A percentile compares a stretch with the other conserved stretches of the same genome.
These are phyloP conservation scores for Lepraria neglecta DNA, from an alignment of 495 filamentous ascomycete species.

Conservation along the genomic window DNA sequence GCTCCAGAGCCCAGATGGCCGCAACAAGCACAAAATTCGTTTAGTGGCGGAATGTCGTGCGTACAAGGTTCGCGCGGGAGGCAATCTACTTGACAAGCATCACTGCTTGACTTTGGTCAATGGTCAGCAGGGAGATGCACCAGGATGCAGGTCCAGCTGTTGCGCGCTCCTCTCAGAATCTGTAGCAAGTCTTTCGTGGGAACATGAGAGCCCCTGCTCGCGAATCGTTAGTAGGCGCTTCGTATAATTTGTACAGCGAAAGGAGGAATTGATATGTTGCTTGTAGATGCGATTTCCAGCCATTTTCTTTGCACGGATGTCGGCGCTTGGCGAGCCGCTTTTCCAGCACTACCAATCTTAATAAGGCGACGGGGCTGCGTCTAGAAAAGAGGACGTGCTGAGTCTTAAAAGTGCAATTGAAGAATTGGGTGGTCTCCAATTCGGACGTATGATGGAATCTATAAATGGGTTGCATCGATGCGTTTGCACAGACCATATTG, in stretches of 20 bases:
- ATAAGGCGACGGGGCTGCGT: no score
- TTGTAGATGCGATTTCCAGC: conserved; percentile 15
- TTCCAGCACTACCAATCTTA: conserved; percentile 1
- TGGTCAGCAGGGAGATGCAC: neutral
- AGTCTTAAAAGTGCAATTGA: neutral
- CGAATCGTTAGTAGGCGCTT: neutral
- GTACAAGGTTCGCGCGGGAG: neutral
- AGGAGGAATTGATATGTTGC: neutral
- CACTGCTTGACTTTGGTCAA: neutral
- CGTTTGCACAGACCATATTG: conserved; percentile 8
- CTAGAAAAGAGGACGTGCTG: neutral
- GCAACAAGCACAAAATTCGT: neutral
- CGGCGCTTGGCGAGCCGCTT: neutral
- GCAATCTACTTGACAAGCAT: neutral
- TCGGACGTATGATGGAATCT: neutral
- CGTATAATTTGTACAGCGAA: neutral
- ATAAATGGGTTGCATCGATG: neutral
- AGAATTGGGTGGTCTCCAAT: neutral
- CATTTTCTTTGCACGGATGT: conserved; percentile 11
- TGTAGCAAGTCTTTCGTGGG: neutral
- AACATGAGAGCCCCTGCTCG: neutral
- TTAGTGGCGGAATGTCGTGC: neutral
- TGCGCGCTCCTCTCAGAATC: neutral
- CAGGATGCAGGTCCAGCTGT: neutral
- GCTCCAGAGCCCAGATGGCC: neutral